Evolutionary conservation across 108 stramenopile species (phyloP).

Genomic region (Cyclotella atomus): DNA sequence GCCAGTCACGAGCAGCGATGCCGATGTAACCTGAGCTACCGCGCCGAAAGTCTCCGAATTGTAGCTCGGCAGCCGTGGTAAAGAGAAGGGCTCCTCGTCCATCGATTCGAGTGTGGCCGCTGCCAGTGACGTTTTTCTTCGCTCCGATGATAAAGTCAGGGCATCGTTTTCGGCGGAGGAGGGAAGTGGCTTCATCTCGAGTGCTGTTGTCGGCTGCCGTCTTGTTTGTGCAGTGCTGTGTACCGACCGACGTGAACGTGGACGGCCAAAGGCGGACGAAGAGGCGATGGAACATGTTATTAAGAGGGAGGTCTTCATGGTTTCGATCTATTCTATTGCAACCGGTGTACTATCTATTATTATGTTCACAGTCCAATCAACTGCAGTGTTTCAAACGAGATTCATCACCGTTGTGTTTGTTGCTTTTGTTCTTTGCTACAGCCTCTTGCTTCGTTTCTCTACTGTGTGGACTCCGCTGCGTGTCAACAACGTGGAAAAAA

Average conservation of each 20-base stretch:
- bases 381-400: no score
- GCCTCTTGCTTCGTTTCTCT: no score
- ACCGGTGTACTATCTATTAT: not conserved
- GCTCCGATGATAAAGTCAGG: not conserved
- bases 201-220: not conserved
- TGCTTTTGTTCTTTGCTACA: no score
- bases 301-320: conserved; percentile 1
- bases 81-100: not conserved
- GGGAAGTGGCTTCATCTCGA: not conserved
- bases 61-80: not conserved
- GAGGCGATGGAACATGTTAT: not conserved
- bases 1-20: conserved; percentile 69
- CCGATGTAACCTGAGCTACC: conserved; percentile 38
- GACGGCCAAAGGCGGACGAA: conserved; percentile 20
- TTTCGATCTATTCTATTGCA: not conserved
- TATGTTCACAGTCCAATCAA: no score
- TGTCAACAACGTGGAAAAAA: no score
- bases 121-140: conserved; percentile 22
- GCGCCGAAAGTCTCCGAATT: not conserved
- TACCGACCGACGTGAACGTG: conserved; percentile 3
- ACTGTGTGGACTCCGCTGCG: no score
- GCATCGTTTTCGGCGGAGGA: conserved; percentile 13
- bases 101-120: conserved; percentile 29
- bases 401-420: no score
- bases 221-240: not conserved